Evolutionary conservation across 805 yeast genomes (phyloP).

Genomic region (Grigorovia yakushimaensis): DNA sequence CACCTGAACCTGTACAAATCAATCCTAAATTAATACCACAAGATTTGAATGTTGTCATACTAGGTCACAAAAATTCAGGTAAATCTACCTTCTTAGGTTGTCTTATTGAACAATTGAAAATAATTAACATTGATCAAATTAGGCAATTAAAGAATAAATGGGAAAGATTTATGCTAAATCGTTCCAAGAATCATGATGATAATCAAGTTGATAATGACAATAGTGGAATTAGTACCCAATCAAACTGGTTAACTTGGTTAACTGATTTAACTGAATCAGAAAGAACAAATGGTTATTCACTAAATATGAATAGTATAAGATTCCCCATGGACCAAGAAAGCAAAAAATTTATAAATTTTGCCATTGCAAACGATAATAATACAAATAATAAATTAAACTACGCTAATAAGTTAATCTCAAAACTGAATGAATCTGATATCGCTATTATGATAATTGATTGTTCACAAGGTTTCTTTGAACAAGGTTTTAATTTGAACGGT

Average conservation of each 20-base stretch:
- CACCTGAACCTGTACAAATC: background rate
- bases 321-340: background rate
- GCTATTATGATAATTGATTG: slow-evolving; percentile 9
- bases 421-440: slow-evolving; percentile 1
- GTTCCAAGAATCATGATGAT: no score
- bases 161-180: slow-evolving; percentile 2
- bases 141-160: slow-evolving; percentile 6
- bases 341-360: background rate
- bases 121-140: slow-evolving; percentile 5
- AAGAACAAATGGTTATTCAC: slow-evolving; percentile 1
- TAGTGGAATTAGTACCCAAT: background rate
- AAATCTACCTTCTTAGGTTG: slow-evolving; percentile 12
- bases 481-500: slow-evolving; percentile 10
- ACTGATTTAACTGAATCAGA: slow-evolving; percentile 5
- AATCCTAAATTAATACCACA: background rate
- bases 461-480: slow-evolving; percentile 8
- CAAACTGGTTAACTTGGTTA: slow-evolving; percentile 5
- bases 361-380: background rate
- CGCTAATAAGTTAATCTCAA: slow-evolving; percentile 1
- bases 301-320: background rate
- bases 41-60: slow-evolving; percentile 1
- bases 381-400: slow-evolving; percentile 1
- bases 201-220: no score
- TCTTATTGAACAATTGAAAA: slow-evolving; percentile 6
- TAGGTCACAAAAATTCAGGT: slow-evolving; percentile 10